Evolutionary conservation across 306 rosid genomes (phyloP), one percentile per base, ranked within the genome.

Genomic region (Corylus avellana): DNA sequence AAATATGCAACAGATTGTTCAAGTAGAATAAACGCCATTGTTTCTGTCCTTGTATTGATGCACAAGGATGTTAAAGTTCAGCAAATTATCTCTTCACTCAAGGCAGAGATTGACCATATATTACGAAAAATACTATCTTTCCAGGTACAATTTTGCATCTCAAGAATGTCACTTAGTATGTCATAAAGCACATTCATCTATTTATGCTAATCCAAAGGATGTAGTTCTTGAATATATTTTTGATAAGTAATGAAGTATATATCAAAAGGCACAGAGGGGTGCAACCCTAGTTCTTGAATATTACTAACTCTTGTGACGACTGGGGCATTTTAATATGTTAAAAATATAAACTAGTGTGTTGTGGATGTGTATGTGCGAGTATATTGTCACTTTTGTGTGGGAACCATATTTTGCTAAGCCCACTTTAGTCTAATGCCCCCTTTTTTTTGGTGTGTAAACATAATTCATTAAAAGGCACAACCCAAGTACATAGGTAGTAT

Each of bases 41-140:
- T 85, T 78, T 86, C 90, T 51, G 75, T 86, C 77, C 87, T 93
- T 54, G 50, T 67, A 22, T 72, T 81, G 80, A 82, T 93, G 89
- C 90, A 84, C 70, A 83, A 79, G 82, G 91, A 90, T 68, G 73
- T 55, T 3, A 87, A 84, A 78, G 29, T 89, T 77, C 75, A 18
- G 79, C 61, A 44, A 75, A 82, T 91, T 75, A 47, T 89, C 82
- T 78, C 89, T 72, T 50, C 58, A 59, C 85, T 79, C 88, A 84
- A 82, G 87, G 81, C 77, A 55, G 91, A 88, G 58, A 81, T 90
- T 37, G 77, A 74, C 83, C 44, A 50, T 79, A 82, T 89, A 75
- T 53, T 75, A 73, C 89, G 79, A 20, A 72, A 84, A 56, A 81
- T 89, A 49, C 47, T 54, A 73, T 82, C 70, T 44, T 80, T 90